Conservation (phyloP, 176 grass and related monocot genomes). For the Chloris gayana region DNA sequence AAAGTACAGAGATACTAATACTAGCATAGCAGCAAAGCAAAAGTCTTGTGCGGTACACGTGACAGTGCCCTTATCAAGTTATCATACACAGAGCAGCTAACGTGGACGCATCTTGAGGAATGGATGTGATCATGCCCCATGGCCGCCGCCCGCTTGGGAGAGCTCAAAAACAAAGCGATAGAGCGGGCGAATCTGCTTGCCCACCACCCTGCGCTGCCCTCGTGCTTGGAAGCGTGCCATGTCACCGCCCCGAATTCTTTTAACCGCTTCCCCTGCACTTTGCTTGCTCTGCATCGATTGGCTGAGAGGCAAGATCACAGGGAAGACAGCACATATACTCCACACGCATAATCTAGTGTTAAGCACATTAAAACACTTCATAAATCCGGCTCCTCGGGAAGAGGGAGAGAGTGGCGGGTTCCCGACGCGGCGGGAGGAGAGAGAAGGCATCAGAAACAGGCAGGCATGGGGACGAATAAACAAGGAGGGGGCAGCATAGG, state of each 20-base stretch:
- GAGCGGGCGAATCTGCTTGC: constrained; percentile 30
- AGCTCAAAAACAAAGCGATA: constrained; percentile 3
- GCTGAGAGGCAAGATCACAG: constrained; percentile 8
- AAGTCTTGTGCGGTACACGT: constrained; percentile 27
- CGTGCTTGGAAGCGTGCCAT: constrained; percentile 36
- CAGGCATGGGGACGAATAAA: constrained; percentile 40
- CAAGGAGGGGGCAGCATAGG: constrained; percentile 47
- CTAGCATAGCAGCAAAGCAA: not conserved
- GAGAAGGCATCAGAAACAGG: not conserved
- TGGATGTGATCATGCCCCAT: constrained; percentile 3
- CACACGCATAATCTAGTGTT: not conserved
- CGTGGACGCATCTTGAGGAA: constrained; percentile 19
- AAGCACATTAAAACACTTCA: not conserved
- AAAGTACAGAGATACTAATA: constrained; percentile 17
- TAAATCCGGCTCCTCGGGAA: constrained; percentile 2
- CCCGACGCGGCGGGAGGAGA: not conserved
- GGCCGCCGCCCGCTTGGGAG: constrained; percentile 11
- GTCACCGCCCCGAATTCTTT: constrained; percentile 32
- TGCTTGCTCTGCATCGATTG: not conserved
- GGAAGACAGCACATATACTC: not conserved
- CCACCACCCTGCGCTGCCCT: constrained; percentile 6
- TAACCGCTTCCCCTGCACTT: not conserved
- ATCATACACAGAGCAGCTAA: not conserved
- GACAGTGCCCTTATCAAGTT: not conserved
- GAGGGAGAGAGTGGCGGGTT: not conserved